These are phyloP conservation scores for Ehretia macrophylla DNA, from an alignment of 257 asterid species.

Conservation along the genomic window DNA sequence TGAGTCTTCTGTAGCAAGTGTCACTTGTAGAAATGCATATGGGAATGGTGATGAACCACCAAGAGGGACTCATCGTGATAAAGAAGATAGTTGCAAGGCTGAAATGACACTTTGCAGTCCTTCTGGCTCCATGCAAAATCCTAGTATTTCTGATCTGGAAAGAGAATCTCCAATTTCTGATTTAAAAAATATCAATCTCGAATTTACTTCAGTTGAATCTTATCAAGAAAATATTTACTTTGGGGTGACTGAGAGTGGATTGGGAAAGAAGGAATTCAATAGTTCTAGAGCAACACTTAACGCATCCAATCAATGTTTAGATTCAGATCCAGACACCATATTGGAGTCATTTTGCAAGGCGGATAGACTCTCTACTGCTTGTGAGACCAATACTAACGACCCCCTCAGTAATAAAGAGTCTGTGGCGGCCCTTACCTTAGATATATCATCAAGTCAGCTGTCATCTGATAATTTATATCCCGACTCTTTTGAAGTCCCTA, in stretches of 20 bases:
- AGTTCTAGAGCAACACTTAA: background rate
- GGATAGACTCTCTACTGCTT: slow-evolving; percentile 12
- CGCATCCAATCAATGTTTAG: slow-evolving; percentile 13
- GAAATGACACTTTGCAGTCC: background rate
- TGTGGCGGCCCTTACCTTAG: slow-evolving; percentile 12
- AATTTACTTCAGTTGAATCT: slow-evolving; percentile 20
- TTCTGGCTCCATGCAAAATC: slow-evolving; percentile 17
- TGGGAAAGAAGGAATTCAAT: background rate
- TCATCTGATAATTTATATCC: slow-evolving; percentile 11
- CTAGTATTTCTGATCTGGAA: slow-evolving; percentile 18
- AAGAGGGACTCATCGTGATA: slow-evolving; percentile 14
- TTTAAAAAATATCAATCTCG: slow-evolving; percentile 18
- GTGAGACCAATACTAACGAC: slow-evolving; percentile 19
- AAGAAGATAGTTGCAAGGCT: background rate
- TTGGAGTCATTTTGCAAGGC: slow-evolving; percentile 14
- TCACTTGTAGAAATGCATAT: slow-evolving; percentile 10
- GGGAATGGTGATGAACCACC: slow-evolving; percentile 14
- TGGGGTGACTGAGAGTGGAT: slow-evolving; percentile 15
- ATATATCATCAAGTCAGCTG: slow-evolving; percentile 23
- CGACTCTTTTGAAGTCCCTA: slow-evolving; percentile 15
- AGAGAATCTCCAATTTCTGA: slow-evolving; percentile 17
- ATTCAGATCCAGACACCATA: slow-evolving; percentile 17
- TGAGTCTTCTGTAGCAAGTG: slow-evolving; percentile 14
- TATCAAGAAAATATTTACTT: slow-evolving; percentile 15
- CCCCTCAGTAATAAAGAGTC: slow-evolving; percentile 10